Base-by-base conservation (phyloP, 2,329 filamentous ascomycete species). In the Lecanosticta acicola region DNA sequence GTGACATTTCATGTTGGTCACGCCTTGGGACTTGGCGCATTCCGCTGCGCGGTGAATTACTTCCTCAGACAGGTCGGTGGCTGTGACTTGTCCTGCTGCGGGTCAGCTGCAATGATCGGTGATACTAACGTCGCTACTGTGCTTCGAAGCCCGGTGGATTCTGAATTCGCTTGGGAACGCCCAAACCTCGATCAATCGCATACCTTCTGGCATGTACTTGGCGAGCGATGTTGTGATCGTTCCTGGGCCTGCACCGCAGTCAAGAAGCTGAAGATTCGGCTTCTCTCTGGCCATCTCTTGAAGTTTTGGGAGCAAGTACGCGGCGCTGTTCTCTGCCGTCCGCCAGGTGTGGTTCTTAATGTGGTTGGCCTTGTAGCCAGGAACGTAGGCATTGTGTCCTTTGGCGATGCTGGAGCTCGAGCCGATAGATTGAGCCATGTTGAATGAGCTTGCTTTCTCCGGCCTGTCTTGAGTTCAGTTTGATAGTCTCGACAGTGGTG, bases 221-320 rank as follows among this genome's bases (percentile, higher is more conserved):
- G 71, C 69, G 7, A 75, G 59, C 4, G 68, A 69, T 7, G 64
- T 61, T 1, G 70, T 68, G 52, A 76, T 75, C 26, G 70, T 73
- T n/a, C 72, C 72, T 3, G 72, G 70, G 1, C 72, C 72, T 33
- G 69, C 69, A 33, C 72, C 73, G 11, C 73, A 67, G 48, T 76
- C 72, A 17, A 75, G 67, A 33, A 75, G 47, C 60, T 46, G 64
- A 57, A 60, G 62, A 46, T 10, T 55, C 43, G 43, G 66, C 48
- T 50, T 60, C 10, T 41, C 39, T 49, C 32, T 18, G 36, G 48
- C 49, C 29, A 56, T 50, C 5, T 33, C 7, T 34, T 58, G 35
- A 2, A 68, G 58, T 3, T 45, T 56, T 7, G 63, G 57, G 7
- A 68, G 43, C 2, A 72, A 50, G 48, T 61, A 61, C 16, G 53